Evolutionary conservation across 768 basidiomycete species (phyloP), one percentile per base, ranked within the genome.

Genomic region (Cyathus striatus): DNA sequence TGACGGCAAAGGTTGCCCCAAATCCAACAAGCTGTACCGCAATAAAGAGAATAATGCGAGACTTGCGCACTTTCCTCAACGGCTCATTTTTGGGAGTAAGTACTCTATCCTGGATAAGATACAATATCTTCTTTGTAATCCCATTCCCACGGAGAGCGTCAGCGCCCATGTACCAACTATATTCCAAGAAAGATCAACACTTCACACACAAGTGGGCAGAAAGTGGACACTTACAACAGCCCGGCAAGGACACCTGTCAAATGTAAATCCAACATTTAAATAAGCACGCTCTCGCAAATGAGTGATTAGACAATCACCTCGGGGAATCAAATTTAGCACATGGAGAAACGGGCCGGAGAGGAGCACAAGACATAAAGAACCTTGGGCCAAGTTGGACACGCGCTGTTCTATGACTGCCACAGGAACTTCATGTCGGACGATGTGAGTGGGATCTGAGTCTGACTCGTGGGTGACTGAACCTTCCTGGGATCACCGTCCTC

Each of bases 121-220:
- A 94, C 13, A 90, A 69, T 3, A 94, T 66, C 57, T 88, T 90
- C 47, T 70, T 69, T 0, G 90, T 90, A 43, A 97, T 89, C 2
- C 90, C 90, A 45, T 90, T 94, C 6, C 75, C 78, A 13, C 73
- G 74, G 12, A 97, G 73, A 0, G 89, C 88, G 44, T 88, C 86
- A 24, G 76, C 76, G 12, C 93, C 93, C 89, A 97, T 95, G 59
- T 82, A 93, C 90, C 90, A 93, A 61, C 85, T 86, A 42, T 5
- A 37, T 36, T 14, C 18, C n/a, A 30, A 30, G 1, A 5, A 38
- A 22, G 22, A 25, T 41, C 24, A 41, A 48, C 40, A 12, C 26
- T 23, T 32, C 27, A 27, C 27, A 18, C 2, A 20, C 10, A n/a
- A 21, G 18, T n/a, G 34, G 17, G n/a, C 16, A 13, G 23, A 42